Base-by-base conservation (phyloP, 345 rosid species). In the Kandelia obovata region DNA sequence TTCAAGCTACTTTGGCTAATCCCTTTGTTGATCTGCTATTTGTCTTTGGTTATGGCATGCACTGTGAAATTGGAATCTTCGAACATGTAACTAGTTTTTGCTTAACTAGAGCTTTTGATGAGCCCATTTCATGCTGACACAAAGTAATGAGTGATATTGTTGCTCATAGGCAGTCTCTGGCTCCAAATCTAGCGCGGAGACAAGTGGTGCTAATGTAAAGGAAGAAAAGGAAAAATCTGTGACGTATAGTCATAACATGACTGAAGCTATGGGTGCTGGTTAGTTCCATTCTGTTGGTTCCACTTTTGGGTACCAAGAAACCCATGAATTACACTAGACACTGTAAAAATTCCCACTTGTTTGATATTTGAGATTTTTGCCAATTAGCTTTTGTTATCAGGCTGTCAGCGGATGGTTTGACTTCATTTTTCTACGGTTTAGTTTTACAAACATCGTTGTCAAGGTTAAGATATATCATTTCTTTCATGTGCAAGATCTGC, bases 261-360 rank as follows among this genome's bases (percentile, higher is more conserved):
- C 97, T n/a, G 87, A 88, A 78, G 96, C 96, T 34, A 94, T 94
- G 98, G 98, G 98, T 78, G 96, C 96, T 65, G 97, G 98, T 94
- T 73, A 64, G 85, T 78, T 73, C 35, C 47, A 23, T 62, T 27
- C 2, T 59, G 17, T 27, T 30, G 69, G 46, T 62, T 63, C 67
- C 43, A 37, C 31, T 57, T 71, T 65, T 52, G 57, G 25, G 34
- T 11, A 63, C 17, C 17, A 2, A 3, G 61, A 19, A 65, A 39
- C 51, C 6, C 20, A 62, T 32, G 17, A 25, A 23, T 55, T 56
- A 13, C 7, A 2, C 19, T 13, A 43, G 17, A 43, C 49, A 43
- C 49, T 43, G 46, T 39, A 30, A 52, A 60, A n/a, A 64, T 52
- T 58, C 3, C 2, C 37, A 11, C 26, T 11, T 62, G 8, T 16